Evolutionary conservation across 805 yeast genomes (phyloP).

Genomic region (Yarrowia porcina): DNA sequence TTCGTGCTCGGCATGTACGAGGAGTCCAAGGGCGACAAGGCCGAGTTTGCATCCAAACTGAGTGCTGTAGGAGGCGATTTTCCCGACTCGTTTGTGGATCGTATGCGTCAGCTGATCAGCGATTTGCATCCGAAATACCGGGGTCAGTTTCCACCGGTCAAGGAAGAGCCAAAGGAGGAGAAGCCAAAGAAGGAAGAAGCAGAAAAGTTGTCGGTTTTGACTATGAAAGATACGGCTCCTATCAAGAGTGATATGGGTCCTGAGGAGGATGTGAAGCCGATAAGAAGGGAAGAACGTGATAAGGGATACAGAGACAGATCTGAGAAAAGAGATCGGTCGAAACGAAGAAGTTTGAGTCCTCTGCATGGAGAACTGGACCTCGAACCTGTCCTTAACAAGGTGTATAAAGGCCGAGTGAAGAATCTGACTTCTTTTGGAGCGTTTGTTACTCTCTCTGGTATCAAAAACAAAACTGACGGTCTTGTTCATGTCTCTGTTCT

Average conservation of each 20-base stretch:
- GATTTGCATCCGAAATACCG: conserved; percentile 37
- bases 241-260: not conserved
- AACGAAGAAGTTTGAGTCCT: conserved; percentile 29
- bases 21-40: conserved; percentile 34
- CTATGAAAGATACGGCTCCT: conserved; percentile 2
- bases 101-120: conserved; percentile 35
- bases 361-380: conserved; percentile 27
- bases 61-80: conserved; percentile 47
- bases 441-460: conserved; percentile 55
- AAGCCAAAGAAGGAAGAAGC: too few species aligned
- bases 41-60: conserved; percentile 42
- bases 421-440: conserved; percentile 72
- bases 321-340: conserved; percentile 3
- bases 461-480: conserved; percentile 44
- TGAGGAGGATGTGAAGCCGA: conserved; percentile 22
- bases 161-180: not conserved
- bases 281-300: not conserved
- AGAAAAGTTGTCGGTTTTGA: not conserved
- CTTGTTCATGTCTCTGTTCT: conserved; percentile 77
- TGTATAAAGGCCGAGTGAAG: conserved; percentile 61
- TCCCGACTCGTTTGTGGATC: conserved; percentile 35
- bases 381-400: conserved; percentile 43
- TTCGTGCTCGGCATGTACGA: conserved; percentile 45
- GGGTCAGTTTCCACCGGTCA: not conserved
- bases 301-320: conserved; percentile 1